phyloP scores from a whole-genome alignment of 495 filamentous ascomycete genomes.

The Podospora didyma region DNA sequence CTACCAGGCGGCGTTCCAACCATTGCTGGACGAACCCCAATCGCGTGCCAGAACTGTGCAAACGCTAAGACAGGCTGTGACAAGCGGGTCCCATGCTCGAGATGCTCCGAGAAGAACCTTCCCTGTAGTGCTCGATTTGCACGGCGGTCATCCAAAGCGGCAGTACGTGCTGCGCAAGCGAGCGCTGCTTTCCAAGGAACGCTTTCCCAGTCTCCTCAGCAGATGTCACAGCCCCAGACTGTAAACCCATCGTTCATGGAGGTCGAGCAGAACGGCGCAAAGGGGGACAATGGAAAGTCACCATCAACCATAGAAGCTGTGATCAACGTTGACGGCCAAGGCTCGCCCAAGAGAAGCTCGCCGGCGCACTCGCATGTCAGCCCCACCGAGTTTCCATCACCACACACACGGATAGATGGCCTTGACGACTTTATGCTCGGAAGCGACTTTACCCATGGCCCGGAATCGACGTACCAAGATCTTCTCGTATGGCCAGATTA shows the following conservation, averaged over 20 bases:
- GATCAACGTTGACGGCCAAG: slow-evolving; percentile 22
- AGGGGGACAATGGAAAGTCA: slow-evolving; percentile 18
- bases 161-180: slow-evolving; percentile 35
- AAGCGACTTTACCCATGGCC: slow-evolving; percentile 22
- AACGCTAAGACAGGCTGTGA: slow-evolving; percentile 66
- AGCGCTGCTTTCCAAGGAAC: slow-evolving; percentile 18
- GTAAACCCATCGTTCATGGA: slow-evolving; percentile 36
- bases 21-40: slow-evolving; percentile 39
- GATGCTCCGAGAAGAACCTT: slow-evolving; percentile 55
- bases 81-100: slow-evolving; percentile 57
- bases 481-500: slow-evolving; percentile 33
- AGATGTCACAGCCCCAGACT: slow-evolving; percentile 19
- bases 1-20: slow-evolving; percentile 34
- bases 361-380: slow-evolving; percentile 30
- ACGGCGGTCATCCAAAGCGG: slow-evolving; percentile 50
- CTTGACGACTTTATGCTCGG: slow-evolving; percentile 36
- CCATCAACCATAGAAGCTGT: slow-evolving; percentile 23
- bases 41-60: slow-evolving; percentile 57
- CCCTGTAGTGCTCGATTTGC: slow-evolving; percentile 53
- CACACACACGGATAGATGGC: slow-evolving; percentile 25
- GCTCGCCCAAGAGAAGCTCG: slow-evolving; percentile 25
- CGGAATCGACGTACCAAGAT: slow-evolving; percentile 32
- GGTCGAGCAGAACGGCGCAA: slow-evolving; percentile 25
- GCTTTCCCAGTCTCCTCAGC: slow-evolving; percentile 16
- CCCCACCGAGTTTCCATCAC: slow-evolving; percentile 31